A percentile compares a stretch with the other conserved stretches of the same genome.
phyloP scores from a whole-genome alignment of 2,329 filamentous ascomycete species.

The Colletotrichum tropicicola region DNA sequence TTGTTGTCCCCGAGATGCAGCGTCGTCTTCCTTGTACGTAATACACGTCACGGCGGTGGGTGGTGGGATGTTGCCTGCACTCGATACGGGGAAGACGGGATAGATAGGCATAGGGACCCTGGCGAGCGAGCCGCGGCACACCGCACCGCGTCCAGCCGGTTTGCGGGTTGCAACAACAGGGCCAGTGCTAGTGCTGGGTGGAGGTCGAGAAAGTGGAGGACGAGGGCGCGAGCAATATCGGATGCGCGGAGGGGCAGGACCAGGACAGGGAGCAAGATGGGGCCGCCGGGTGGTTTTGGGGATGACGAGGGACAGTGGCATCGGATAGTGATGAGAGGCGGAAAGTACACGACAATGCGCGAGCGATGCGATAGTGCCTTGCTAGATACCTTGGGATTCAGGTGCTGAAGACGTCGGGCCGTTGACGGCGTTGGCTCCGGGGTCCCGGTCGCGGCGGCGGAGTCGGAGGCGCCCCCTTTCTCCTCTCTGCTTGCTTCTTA shows the following conservation, averaged over 20 bases:
- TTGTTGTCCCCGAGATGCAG: too few species aligned
- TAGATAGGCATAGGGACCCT: not conserved
- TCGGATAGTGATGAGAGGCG: too few species aligned
- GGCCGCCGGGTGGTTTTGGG: too few species aligned
- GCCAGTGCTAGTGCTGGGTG: too few species aligned
- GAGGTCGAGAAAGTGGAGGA: too few species aligned
- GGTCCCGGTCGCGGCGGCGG: constrained; percentile 14
- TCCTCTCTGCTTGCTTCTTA: not conserved
- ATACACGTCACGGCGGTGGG: not conserved
- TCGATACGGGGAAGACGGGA: not conserved
- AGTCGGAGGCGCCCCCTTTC: not conserved
- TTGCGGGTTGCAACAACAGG: not conserved
- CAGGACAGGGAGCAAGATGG: too few species aligned
- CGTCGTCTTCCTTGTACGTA: constrained; percentile 22
- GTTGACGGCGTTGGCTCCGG: constrained; percentile 4
- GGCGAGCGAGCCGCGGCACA: not conserved
- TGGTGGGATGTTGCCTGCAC: constrained; percentile 21
- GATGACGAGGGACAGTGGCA: too few species aligned
- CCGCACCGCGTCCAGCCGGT: not conserved
- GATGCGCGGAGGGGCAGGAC: too few species aligned
- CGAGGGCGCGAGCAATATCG: too few species aligned
- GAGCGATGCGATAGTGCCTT: not conserved
- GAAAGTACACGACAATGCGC: too few species aligned
- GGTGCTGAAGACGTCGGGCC: not conserved
- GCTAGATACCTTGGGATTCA: not conserved